Base-by-base conservation (phyloP, 306 rosid genomes). In the Cicer bijugum region DNA sequence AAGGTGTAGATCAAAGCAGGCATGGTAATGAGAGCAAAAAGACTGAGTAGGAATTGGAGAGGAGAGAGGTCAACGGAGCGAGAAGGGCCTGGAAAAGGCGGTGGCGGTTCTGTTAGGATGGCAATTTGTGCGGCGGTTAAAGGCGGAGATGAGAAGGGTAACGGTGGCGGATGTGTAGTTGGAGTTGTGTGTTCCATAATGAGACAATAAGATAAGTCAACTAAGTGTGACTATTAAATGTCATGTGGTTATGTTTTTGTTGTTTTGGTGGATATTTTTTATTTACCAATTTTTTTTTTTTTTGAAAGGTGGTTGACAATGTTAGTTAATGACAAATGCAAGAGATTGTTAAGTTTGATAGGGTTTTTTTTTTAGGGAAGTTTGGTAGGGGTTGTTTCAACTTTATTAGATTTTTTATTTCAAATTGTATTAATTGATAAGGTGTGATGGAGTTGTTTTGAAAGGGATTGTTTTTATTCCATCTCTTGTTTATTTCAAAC, bases 1-100 rank as follows among this genome's bases (percentile, higher is more conserved):
- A 82, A 83, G 44, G 93, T 68, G 86, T 84, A 92, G 72, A 84
- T 56, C 6, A 92, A 76, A 53, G 92, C 90, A 0, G 97, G 97
- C 82, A 92, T 83, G 67, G 90, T 82, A 84, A 89, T 83, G 64
- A 92, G 64, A 28, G 93, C 93, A 17, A 92, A 9, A 37, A 92
- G 83, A 5, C 87, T 90, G 71, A 92, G 85, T 59, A 92, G 80
- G 82, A 89, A 92, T 52, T 85, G 86, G 9, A 92, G 88, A 12
- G 97, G 93, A 15, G 96, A 89, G 56, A 92, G 83, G 79, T 88
- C 90, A 2, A 88, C 74, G 55, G 86, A 67, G 60, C 83, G 76
- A 0, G 85, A 84, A 1, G 76, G 4, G 0, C 33, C 82, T 1
- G 88, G 82, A 51, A 76, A 84, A 6, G 65, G 83, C 2, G 79